Evolutionary conservation across 176 grass and related monocot species (phyloP), one percentile per base, ranked within the genome.

Genomic region (Otatea glauca): DNA sequence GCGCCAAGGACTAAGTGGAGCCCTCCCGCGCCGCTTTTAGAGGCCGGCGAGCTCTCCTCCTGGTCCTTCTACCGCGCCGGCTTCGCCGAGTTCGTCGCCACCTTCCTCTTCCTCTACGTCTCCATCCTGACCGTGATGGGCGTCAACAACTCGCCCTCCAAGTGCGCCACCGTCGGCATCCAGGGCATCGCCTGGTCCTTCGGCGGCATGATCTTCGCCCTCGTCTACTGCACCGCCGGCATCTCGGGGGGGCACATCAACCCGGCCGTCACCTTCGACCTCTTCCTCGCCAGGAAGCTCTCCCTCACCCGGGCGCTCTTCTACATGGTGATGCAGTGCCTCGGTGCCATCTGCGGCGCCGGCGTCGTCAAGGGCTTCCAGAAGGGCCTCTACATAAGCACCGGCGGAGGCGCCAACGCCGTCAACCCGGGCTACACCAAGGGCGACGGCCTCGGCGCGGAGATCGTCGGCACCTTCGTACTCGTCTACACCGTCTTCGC

Each of bases 51-150:
- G 79, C 88, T 97, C 79, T 90, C 78, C 65, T 97, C 94, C 2
- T 97, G 94, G 94, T 97, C 94, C 14, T 97, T 97, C 88, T 97
- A 94, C 92, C 91, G 96, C 74, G 96, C 96, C 4, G 96, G 96
- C 45, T 95, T 98, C 61, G 93, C 96, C 67, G 96, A 98, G 94
- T 97, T 97, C 74, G 82, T 91, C n/a, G 92, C 92, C 86, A 97
- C 90, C 68, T 97, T 97, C 83, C 94, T 97, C 74, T 97, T 97
- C 88, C 92, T 97, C 84, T 97, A 97, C 94, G 88, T 97, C 83
- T 82, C 88, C 82, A 85, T 97, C 83, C 90, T 97, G 77, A 97
- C 94, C 65, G 94, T 97, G 29, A 94, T 94, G 92, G 94, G 94
- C 54, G 81, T 89, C 53, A 68, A 11, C 74, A 91, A 84, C 25